Conservation (phyloP, 2,329 filamentous ascomycete genomes). For the Aspergillus fumigatus region DNA sequence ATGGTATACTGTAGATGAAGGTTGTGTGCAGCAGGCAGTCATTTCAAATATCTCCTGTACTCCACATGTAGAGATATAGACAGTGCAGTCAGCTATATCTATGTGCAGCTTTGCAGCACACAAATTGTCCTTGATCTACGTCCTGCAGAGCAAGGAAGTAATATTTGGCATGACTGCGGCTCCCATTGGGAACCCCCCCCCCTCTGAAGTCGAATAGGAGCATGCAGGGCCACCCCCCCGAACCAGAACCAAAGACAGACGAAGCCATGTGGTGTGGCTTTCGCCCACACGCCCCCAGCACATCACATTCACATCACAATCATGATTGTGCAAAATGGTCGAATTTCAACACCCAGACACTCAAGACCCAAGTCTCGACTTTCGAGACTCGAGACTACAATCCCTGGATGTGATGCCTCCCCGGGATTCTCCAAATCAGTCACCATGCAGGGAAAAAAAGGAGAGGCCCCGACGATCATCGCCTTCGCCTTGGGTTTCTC, state of each 20-base stretch:
- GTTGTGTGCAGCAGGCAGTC: neutral
- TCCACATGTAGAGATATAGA: neutral
- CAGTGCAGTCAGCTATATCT: neutral
- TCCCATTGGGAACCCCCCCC: too few species aligned
- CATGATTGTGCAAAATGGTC: neutral
- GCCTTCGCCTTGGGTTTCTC: neutral
- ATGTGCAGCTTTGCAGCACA: neutral
- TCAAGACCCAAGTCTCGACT: neutral
- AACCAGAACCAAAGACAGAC: neutral
- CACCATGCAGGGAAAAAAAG: neutral
- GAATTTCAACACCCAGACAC: neutral
- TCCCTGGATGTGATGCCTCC: neutral
- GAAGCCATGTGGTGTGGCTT: neutral
- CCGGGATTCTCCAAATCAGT: too few species aligned
- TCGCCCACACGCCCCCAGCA: neutral
- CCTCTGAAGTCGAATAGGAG: neutral
- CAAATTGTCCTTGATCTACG: neutral
- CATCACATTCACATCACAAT: neutral
- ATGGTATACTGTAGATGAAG: neutral
- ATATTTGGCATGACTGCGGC: neutral
- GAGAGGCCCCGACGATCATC: neutral
- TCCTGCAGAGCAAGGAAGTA: neutral
- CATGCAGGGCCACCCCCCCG: too few species aligned
- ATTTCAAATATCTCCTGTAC: neutral
- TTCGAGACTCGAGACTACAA: neutral